A percentile compares a stretch with the other conserved stretches of the same genome.
phyloP scores from a whole-genome alignment of 2,329 filamentous ascomycete species.

The Geosmithia flava region DNA sequence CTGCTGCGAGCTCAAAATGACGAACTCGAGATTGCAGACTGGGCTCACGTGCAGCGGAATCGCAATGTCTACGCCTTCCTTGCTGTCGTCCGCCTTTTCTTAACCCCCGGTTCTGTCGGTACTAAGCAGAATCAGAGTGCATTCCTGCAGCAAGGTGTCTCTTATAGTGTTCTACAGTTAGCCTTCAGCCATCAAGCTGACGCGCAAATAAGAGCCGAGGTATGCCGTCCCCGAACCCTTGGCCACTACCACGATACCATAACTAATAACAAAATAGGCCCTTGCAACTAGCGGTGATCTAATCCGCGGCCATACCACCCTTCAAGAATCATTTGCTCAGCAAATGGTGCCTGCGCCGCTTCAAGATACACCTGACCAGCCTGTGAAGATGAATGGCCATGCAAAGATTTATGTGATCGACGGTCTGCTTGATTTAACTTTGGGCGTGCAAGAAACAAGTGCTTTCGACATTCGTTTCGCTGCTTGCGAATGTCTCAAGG shows the following conservation, averaged over 20 bases:
- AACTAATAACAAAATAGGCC: constrained; percentile 36
- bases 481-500: constrained; percentile 81
- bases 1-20: constrained; percentile 39
- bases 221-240: constrained; percentile 17
- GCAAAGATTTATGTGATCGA: constrained; percentile 81
- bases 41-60: constrained; percentile 67
- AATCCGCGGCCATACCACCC: constrained; percentile 63
- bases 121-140: constrained; percentile 74
- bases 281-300: constrained; percentile 77
- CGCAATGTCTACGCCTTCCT: constrained; percentile 88
- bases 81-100: constrained; percentile 75
- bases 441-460: constrained; percentile 53
- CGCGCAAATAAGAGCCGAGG: constrained; percentile 70
- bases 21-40: constrained; percentile 51
- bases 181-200: constrained; percentile 66
- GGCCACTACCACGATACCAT: background rate
- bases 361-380: constrained; percentile 17
- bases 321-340: constrained; percentile 86
- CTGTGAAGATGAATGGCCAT: constrained; percentile 35
- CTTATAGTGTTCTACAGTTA: constrained; percentile 69
- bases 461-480: constrained; percentile 73
- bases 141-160: constrained; percentile 73
- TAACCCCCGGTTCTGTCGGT: constrained; percentile 67
- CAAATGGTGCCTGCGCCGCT: constrained; percentile 60
- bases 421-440: constrained; percentile 70